Evolutionary conservation across 2,329 filamentous ascomycete genomes (phyloP).

Genomic region (Rugonectria rugulosa): DNA sequence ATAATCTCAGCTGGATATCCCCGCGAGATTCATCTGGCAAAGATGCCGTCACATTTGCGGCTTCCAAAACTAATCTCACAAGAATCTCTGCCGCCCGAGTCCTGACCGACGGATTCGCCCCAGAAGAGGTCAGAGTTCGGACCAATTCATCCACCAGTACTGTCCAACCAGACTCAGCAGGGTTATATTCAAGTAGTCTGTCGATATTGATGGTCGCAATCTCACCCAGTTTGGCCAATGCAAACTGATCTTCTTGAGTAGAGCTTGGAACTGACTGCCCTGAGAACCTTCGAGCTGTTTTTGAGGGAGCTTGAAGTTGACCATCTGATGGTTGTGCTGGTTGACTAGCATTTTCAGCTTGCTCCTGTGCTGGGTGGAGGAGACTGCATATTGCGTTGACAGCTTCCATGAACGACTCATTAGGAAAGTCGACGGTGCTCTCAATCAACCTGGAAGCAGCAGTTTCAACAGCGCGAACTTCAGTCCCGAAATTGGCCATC

Average conservation of each 20-base stretch:
- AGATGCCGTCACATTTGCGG: conserved; percentile 62
- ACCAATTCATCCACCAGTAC: conserved; percentile 66
- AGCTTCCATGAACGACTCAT: conserved; percentile 79
- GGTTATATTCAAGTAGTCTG: conserved; percentile 73
- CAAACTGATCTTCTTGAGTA: conserved; percentile 70
- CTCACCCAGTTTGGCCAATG: conserved; percentile 76
- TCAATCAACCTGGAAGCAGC: conserved; percentile 88
- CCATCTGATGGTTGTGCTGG: conserved; percentile 33
- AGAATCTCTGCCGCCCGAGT: conserved; percentile 71
- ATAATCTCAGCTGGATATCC: conserved; percentile 74
- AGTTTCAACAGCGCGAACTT: conserved; percentile 88
- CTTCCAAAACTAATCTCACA: conserved; percentile 64
- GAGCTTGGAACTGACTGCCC: conserved; percentile 55
- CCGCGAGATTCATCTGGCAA: conserved; percentile 60
- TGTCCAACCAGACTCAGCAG: conserved; percentile 78
- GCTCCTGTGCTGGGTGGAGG: conserved; percentile 45
- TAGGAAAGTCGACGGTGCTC: conserved; percentile 90
- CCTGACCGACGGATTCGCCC: conserved; percentile 60
- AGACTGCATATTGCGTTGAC: conserved; percentile 78
- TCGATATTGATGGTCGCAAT: conserved; percentile 77
- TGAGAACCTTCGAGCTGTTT: conserved; percentile 55
- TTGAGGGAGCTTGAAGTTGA: conserved; percentile 47
- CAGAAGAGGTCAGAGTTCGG: conserved; percentile 55
- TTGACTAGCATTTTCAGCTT: conserved; percentile 19
- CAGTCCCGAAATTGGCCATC: conserved; percentile 74